Evolutionary conservation across 225 moss, liverwort and hornwort genomes (phyloP).

Genomic region (Asterella californica): DNA sequence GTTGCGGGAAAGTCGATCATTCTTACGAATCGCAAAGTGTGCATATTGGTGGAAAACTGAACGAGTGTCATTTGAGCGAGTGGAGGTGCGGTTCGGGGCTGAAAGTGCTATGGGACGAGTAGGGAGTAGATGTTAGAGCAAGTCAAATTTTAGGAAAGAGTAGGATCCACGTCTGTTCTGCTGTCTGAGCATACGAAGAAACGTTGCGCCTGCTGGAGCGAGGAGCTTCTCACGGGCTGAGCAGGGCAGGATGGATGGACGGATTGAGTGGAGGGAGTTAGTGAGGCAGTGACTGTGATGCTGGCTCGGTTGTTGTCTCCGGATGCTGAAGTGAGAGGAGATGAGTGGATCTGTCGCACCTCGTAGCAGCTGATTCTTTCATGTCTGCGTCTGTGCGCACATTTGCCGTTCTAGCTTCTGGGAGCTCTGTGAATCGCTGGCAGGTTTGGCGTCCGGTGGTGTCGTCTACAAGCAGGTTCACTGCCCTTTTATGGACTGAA

Average conservation of each 20-base stretch:
- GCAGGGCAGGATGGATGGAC: neutral
- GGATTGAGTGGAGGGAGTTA: neutral
- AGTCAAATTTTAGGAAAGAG: neutral
- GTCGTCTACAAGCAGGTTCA: neutral
- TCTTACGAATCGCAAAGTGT: neutral
- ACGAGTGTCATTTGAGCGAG: neutral
- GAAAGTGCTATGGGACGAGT: neutral
- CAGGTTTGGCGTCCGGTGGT: neutral
- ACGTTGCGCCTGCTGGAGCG: constrained; percentile 16
- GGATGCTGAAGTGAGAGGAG: neutral
- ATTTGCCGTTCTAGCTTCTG: neutral
- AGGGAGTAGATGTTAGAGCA: neutral
- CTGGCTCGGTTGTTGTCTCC: neutral
- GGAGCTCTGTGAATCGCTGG: neutral
- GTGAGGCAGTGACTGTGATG: neutral
- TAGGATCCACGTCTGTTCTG: neutral
- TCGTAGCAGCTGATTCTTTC: constrained; percentile 7
- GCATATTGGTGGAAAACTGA: neutral
- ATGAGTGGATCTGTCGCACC: constrained; percentile 2
- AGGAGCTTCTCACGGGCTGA: neutral
- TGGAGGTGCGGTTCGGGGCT: neutral
- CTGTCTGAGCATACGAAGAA: neutral
- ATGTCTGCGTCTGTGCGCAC: neutral
- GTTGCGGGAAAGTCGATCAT: neutral
- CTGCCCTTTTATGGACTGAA: neutral